Percentiles rank a stretch among this genome's conserved stretches.
These are phyloP conservation scores for Torulaspora gathmanii DNA, from an alignment of 805 yeast species.

Conservation along the genomic window DNA sequence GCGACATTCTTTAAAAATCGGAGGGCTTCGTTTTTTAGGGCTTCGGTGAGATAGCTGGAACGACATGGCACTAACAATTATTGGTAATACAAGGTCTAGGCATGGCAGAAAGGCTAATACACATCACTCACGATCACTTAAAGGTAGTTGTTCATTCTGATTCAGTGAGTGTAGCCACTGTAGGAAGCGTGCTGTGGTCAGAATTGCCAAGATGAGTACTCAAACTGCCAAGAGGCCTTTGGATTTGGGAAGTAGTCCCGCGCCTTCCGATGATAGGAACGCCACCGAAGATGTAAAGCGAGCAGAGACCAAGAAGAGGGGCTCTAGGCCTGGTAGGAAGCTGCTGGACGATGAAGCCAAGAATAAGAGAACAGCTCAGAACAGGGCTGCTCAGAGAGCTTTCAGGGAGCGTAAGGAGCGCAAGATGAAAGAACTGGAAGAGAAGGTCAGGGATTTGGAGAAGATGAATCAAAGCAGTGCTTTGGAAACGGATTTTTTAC, in stretches of 20 bases:
- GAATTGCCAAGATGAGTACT: constrained; percentile 9
- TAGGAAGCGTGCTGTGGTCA: neutral
- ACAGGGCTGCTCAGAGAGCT: constrained; percentile 97
- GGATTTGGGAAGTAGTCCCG: constrained; percentile 10
- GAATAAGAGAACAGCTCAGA: constrained; percentile 90
- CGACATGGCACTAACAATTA: neutral
- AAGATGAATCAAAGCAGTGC: constrained; percentile 61
- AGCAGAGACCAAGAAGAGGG: constrained; percentile 22
- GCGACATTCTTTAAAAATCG: neutral
- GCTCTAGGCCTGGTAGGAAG: constrained; percentile 71
- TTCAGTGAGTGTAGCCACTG: too few species aligned
- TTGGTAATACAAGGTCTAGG: neutral
- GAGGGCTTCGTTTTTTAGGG: neutral
- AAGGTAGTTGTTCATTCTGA: too few species aligned
- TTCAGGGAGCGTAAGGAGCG: constrained; percentile 90
- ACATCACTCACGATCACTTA: too few species aligned
- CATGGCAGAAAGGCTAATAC: neutral
- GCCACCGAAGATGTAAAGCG: neutral
- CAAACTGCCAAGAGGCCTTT: constrained; percentile 20
- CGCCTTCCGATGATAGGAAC: neutral
- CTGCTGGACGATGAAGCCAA: constrained; percentile 75
- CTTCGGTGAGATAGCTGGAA: neutral
- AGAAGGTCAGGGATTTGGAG: constrained; percentile 68
- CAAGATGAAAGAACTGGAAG: constrained; percentile 80
- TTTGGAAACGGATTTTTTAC: constrained; percentile 67